These are phyloP conservation scores for Monosporascus sp. DNA, from an alignment of 2,329 filamentous ascomycete genomes.

Conservation along the genomic window DNA sequence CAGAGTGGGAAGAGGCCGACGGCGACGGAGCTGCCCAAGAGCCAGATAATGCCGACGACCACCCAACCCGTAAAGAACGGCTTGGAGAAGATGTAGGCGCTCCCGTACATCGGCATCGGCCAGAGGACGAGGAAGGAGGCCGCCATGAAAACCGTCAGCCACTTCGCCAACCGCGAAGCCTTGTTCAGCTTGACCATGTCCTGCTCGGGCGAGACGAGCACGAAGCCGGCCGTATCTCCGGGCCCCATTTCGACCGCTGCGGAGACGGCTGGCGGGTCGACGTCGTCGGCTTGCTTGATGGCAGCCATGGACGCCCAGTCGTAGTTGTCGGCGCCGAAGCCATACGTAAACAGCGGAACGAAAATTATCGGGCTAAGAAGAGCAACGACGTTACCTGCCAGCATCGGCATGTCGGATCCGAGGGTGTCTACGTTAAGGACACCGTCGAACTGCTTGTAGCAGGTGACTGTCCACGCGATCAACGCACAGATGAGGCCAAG, in stretches of 20 bases:
- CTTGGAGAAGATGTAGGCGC: conserved; percentile 23
- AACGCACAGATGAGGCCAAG: conserved; percentile 62
- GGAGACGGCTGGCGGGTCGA: not conserved
- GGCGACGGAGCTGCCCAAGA: conserved; percentile 62
- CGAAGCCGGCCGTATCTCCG: conserved; percentile 7
- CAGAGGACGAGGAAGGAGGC: conserved; percentile 38
- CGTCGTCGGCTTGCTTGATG: conserved; percentile 8
- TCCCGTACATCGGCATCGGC: conserved; percentile 25
- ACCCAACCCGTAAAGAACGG: conserved; percentile 77
- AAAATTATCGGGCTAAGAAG: conserved; percentile 15
- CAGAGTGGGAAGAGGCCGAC: conserved; percentile 76
- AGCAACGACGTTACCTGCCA: conserved; percentile 63
- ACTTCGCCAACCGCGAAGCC: conserved; percentile 6
- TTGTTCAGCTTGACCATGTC: conserved; percentile 6
- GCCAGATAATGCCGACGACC: conserved; percentile 67
- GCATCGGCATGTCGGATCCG: conserved; percentile 75
- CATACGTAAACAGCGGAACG: conserved; percentile 6
- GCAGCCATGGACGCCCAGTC: conserved; percentile 21
- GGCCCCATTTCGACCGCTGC: conserved; percentile 37
- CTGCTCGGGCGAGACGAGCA: conserved; percentile 4
- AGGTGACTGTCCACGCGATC: conserved; percentile 70
- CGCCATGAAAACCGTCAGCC: conserved; percentile 53
- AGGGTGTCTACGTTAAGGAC: conserved; percentile 64
- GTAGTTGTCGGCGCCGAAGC: conserved; percentile 8
- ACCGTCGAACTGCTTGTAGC: conserved; percentile 60